Conservation (phyloP, 2,329 filamentous ascomycete species). For the Meredithiella fracta region DNA sequence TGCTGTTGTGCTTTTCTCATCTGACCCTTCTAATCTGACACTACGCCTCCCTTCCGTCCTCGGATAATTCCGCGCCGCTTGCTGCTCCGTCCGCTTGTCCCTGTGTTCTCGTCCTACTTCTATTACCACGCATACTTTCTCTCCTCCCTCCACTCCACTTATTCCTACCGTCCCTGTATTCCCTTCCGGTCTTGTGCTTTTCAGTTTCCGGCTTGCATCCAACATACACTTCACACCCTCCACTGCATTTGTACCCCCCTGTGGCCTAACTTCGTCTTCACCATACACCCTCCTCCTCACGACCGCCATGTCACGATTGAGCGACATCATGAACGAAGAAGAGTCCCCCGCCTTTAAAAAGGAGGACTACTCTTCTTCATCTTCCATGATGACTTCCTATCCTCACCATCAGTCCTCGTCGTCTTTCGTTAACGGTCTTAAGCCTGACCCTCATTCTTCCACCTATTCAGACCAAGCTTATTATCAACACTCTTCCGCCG, state of each 20-base stretch:
- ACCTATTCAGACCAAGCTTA: not conserved
- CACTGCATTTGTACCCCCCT: conserved; percentile 1
- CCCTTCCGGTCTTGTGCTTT: not conserved
- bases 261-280: not conserved
- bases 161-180: not conserved
- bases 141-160: not conserved
- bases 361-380: conserved; percentile 10
- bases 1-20: conserved; percentile 1
- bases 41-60: not conserved
- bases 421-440: not conserved
- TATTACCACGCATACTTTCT: not conserved
- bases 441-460: not conserved
- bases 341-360: conserved; percentile 11
- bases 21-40: conserved; percentile 2
- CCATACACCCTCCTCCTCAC: conserved; percentile 1
- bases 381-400: conserved; percentile 1
- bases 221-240: conserved; percentile 5
- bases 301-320: conserved; percentile 11
- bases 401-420: conserved; percentile 4
- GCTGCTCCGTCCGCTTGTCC: not conserved
- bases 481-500: not conserved
- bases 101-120: not conserved
- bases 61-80: not conserved
- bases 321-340: conserved; percentile 15
- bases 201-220: not conserved